phyloP scores from a whole-genome alignment of 495 filamentous ascomycete species.

The Penicillium riverlandense region DNA sequence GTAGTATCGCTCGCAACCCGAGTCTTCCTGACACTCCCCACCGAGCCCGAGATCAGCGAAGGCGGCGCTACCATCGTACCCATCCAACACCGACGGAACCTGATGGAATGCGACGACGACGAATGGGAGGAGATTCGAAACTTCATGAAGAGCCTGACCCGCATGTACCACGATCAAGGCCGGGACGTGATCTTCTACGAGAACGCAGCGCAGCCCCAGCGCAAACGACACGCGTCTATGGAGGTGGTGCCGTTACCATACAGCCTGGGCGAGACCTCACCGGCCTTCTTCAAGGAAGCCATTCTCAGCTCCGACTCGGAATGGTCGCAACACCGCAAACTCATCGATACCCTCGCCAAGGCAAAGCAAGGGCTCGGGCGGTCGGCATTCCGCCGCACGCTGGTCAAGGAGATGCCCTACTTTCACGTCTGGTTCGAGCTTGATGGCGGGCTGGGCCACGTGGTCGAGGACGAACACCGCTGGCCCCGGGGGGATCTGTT shows the following conservation, averaged over 20 bases:
- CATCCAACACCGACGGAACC: constrained; percentile 79
- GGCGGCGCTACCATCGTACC: constrained; percentile 85
- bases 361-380: constrained; percentile 66
- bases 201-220: constrained; percentile 76
- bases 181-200: constrained; percentile 95
- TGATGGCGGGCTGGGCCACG: constrained; percentile 86
- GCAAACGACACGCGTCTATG: constrained; percentile 79
- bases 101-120: constrained; percentile 95
- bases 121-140: constrained; percentile 99
- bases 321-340: constrained; percentile 90
- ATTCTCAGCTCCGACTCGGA: constrained; percentile 83
- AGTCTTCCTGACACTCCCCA: constrained; percentile 81
- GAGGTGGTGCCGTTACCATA: constrained; percentile 81
- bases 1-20: constrained; percentile 84
- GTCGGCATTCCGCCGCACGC: constrained; percentile 68
- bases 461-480: constrained; percentile 77
- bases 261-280: constrained; percentile 79
- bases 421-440: constrained; percentile 96
- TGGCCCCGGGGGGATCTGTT: constrained; percentile 96
- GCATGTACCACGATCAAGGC: constrained; percentile 87
- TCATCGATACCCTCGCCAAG: constrained; percentile 80
- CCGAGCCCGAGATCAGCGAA: constrained; percentile 77
- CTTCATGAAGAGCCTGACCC: constrained; percentile 94
- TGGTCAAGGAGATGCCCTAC: constrained; percentile 97
- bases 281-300: constrained; percentile 92